phyloP scores from a whole-genome alignment of 1,284 basidiomycete genomes.

The Naganishia sp. region DNA sequence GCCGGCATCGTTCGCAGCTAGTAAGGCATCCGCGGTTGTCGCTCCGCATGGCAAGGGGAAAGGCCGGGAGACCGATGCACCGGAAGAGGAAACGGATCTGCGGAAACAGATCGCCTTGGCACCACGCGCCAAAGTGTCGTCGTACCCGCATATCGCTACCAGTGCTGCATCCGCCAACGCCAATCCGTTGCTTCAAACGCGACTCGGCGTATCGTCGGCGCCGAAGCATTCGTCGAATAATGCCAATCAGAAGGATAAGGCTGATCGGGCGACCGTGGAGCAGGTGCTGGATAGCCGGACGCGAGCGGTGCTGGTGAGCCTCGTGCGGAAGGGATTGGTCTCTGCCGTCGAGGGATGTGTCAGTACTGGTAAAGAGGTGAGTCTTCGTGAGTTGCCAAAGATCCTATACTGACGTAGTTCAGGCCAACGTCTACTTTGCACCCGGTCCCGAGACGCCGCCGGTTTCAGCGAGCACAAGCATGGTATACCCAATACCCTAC shows the following conservation, averaged over 20 bases:
- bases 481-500: constrained; percentile 57
- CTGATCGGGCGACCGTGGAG: constrained; percentile 89
- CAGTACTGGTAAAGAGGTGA: constrained; percentile 91
- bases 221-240: constrained; percentile 82
- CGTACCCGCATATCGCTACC: constrained; percentile 21
- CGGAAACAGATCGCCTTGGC: constrained; percentile 21
- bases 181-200: constrained; percentile 56
- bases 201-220: constrained; percentile 77
- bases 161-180: constrained; percentile 60
- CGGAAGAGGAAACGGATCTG: constrained; percentile 6
- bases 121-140: constrained; percentile 17
- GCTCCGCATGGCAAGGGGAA: constrained; percentile 24
- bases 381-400: constrained; percentile 35
- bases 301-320: constrained; percentile 84
- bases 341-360: constrained; percentile 90
- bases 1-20: not conserved
- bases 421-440: constrained; percentile 95
- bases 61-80: constrained; percentile 5
- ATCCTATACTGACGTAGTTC: constrained; percentile 12
- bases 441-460: constrained; percentile 63
- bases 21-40: constrained; percentile 12
- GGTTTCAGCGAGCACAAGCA: constrained; percentile 28
- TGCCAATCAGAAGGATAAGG: constrained; percentile 87
- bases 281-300: constrained; percentile 92
- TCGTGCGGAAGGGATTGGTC: constrained; percentile 83